Evolutionary conservation across 805 yeast species (phyloP).

Genomic region (Saccharomycopsis olivae): DNA sequence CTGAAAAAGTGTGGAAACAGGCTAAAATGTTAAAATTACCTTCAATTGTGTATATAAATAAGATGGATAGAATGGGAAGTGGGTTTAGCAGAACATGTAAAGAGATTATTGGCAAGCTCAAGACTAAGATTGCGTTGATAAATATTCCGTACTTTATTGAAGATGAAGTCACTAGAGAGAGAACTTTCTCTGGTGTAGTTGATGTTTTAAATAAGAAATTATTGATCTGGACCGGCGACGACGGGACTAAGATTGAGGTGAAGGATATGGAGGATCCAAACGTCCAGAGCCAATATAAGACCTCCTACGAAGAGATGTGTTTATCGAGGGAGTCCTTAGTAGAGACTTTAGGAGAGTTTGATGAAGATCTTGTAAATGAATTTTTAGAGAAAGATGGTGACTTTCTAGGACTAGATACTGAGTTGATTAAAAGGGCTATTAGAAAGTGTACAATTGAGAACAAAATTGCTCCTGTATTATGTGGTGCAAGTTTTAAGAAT

Average conservation of each 20-base stretch:
- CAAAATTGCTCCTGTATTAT: constrained; percentile 64
- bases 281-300: constrained; percentile 23
- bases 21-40: constrained; percentile 64
- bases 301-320: constrained; percentile 36
- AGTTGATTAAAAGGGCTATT: constrained; percentile 47
- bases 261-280: constrained; percentile 29
- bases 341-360: constrained; percentile 76
- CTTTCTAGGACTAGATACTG: constrained; percentile 52
- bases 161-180: constrained; percentile 28
- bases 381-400: constrained; percentile 57
- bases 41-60: constrained; percentile 70
- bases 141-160: constrained; percentile 64
- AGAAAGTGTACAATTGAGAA: constrained; percentile 50
- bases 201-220: constrained; percentile 61
- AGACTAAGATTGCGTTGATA: constrained; percentile 63
- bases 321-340: constrained; percentile 64
- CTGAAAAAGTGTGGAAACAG: constrained; percentile 94
- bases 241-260: constrained; percentile 43
- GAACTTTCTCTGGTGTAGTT: constrained; percentile 54
- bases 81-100: constrained; percentile 85
- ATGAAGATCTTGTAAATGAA: constrained; percentile 66
- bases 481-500: constrained; percentile 88
- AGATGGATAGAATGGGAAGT: constrained; percentile 96
- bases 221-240: constrained; percentile 38
- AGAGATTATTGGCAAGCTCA: constrained; percentile 67